A percentile compares a stretch with the other conserved stretches of the same genome.
phyloP scores from a whole-genome alignment of 331 rosid species.

The Rosa hybrid region DNA sequence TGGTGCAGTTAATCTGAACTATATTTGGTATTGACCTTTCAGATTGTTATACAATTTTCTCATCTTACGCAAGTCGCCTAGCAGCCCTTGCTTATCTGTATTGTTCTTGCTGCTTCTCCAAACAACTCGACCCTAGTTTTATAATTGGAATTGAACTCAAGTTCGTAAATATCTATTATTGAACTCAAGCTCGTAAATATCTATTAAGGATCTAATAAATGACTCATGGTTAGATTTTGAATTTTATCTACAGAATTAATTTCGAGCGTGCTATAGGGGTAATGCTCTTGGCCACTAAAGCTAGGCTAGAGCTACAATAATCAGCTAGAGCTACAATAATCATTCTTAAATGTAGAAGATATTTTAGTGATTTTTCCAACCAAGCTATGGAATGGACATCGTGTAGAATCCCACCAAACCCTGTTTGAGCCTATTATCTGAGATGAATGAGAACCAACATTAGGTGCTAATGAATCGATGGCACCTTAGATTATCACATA shows the following conservation, averaged over 20 bases:
- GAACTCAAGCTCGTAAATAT: background rate
- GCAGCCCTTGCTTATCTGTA: constrained; percentile 18
- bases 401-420: background rate
- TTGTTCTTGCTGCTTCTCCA: background rate
- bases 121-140: background rate
- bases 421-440: too few species aligned
- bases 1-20: background rate
- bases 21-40: constrained; percentile 4
- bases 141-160: background rate
- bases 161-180: background rate
- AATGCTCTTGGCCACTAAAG: background rate
- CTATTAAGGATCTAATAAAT: background rate
- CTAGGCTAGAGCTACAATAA: background rate
- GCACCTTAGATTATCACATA: background rate
- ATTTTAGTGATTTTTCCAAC: background rate
- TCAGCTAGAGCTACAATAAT: background rate
- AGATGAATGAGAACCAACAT: background rate
- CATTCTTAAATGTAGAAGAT: background rate
- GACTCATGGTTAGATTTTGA: background rate
- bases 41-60: background rate
- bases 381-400: background rate
- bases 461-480: background rate
- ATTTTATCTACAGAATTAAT: background rate
- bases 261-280: background rate
- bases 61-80: constrained; percentile 6